phyloP scores from a whole-genome alignment of 805 yeast species.

The Starmerella vitae region DNA sequence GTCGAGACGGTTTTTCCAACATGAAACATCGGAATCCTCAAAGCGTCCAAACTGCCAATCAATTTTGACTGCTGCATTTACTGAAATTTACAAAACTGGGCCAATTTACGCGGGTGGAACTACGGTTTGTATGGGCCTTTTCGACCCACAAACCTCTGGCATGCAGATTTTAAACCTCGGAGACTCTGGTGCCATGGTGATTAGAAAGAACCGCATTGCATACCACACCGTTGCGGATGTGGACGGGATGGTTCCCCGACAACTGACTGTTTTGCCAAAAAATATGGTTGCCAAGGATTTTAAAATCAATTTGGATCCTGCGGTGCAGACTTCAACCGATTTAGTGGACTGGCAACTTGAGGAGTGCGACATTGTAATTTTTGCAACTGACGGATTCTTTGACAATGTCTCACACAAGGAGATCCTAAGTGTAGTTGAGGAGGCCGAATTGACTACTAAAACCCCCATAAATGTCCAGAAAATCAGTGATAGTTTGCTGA shows the following conservation, averaged over 20 bases:
- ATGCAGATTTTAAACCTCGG: conserved; percentile 71
- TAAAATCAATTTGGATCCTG: conserved; percentile 40
- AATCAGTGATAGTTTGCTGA: conserved; percentile 45
- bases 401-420: conserved; percentile 59
- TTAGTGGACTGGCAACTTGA: conserved; percentile 46
- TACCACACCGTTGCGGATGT: conserved; percentile 14
- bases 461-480: conserved; percentile 28
- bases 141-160: conserved; percentile 35
- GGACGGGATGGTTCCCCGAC: conserved; percentile 56
- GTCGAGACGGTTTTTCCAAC: conserved; percentile 1
- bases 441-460: conserved; percentile 25
- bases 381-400: conserved; percentile 89
- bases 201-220: conserved; percentile 49
- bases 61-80: conserved; percentile 45
- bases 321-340: conserved; percentile 14
- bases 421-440: background rate
- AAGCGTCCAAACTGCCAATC: conserved; percentile 31
- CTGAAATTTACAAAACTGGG: conserved; percentile 38
- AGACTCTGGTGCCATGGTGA: conserved; percentile 87
- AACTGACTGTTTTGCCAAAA: conserved; percentile 69
- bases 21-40: background rate
- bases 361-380: conserved; percentile 60
- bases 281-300: conserved; percentile 23
- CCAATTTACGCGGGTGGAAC: conserved; percentile 82
- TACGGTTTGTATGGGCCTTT: conserved; percentile 74